phyloP scores from a whole-genome alignment of 768 basidiomycete genomes.

The Trametes cinnabarina region DNA sequence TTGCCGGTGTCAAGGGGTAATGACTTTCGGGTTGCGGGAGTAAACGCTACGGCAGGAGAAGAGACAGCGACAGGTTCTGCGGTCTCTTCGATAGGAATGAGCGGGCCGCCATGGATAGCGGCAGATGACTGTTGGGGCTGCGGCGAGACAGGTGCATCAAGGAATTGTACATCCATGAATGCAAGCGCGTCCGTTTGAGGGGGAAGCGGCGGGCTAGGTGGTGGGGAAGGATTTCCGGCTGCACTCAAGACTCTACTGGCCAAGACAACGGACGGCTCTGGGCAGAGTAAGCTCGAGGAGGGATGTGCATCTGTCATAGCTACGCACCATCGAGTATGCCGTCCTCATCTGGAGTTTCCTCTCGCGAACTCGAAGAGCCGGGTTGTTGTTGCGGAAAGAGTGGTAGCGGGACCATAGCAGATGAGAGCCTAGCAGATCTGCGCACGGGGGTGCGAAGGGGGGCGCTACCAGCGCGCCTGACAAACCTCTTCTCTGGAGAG shows the following conservation, averaged over 20 bases:
- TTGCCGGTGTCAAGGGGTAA: neutral
- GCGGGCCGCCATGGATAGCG: neutral
- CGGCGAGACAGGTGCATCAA: neutral
- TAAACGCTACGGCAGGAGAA: neutral
- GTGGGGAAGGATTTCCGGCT: conserved; percentile 75
- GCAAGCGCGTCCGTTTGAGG: conserved; percentile 18
- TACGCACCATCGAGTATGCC: conserved; percentile 33
- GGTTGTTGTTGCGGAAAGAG: conserved; percentile 27
- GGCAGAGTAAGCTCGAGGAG: neutral
- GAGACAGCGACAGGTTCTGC: neutral
- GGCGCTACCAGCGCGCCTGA: conserved; percentile 30
- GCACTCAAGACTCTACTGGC: conserved; percentile 67
- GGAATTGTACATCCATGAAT: conserved; percentile 4
- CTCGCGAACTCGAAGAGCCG: conserved; percentile 26
- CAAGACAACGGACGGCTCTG: conserved; percentile 65
- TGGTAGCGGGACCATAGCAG: conserved; percentile 25
- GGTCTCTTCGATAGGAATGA: neutral
- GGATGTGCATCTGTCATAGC: conserved; percentile 11
- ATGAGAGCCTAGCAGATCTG: conserved; percentile 52
- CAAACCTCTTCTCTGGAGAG: conserved; percentile 52
- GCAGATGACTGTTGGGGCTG: neutral
- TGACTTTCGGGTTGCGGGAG: neutral
- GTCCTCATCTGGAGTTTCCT: conserved; percentile 22
- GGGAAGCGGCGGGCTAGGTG: conserved; percentile 35
- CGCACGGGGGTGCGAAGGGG: conserved; percentile 38